Conservation (phyloP, 2,329 filamentous ascomycete genomes). For the Fusarium falciforme region DNA sequence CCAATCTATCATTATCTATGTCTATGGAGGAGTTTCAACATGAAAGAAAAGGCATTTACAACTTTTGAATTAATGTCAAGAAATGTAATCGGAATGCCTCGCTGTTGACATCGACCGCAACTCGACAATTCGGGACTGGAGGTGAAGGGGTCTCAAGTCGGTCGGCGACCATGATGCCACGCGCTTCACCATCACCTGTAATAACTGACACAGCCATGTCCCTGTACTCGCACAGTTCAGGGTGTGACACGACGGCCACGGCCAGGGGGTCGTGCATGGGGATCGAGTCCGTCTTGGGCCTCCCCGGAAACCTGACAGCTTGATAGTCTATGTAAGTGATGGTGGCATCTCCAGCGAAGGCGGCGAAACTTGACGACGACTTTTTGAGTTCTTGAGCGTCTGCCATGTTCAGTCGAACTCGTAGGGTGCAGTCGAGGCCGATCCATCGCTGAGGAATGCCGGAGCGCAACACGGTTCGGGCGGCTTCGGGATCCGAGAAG, state of each 20-base stretch:
- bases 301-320: slow-evolving; percentile 15
- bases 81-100: slow-evolving; percentile 8
- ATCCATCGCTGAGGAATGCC: slow-evolving; percentile 21
- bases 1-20: background rate
- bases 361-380: slow-evolving; percentile 10
- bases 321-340: slow-evolving; percentile 11
- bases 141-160: slow-evolving; percentile 8
- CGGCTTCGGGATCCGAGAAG: slow-evolving; percentile 21
- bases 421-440: slow-evolving; percentile 15
- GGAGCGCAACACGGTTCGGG: slow-evolving; percentile 9
- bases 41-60: background rate
- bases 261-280: slow-evolving; percentile 17
- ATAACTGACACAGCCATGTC: slow-evolving; percentile 12
- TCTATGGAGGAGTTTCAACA: background rate
- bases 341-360: slow-evolving; percentile 15
- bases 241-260: slow-evolving; percentile 12
- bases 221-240: slow-evolving; percentile 13
- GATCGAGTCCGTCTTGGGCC: slow-evolving; percentile 14
- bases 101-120: slow-evolving; percentile 11
- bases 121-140: slow-evolving; percentile 11
- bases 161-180: slow-evolving; percentile 16
- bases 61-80: background rate
- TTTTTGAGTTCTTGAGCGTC: slow-evolving; percentile 6
- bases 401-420: slow-evolving; percentile 10
- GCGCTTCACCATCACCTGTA: slow-evolving; percentile 11